These are phyloP conservation scores for Hirsutella minnesotensis DNA, from an alignment of 2,329 filamentous ascomycete genomes.

Conservation along the genomic window DNA sequence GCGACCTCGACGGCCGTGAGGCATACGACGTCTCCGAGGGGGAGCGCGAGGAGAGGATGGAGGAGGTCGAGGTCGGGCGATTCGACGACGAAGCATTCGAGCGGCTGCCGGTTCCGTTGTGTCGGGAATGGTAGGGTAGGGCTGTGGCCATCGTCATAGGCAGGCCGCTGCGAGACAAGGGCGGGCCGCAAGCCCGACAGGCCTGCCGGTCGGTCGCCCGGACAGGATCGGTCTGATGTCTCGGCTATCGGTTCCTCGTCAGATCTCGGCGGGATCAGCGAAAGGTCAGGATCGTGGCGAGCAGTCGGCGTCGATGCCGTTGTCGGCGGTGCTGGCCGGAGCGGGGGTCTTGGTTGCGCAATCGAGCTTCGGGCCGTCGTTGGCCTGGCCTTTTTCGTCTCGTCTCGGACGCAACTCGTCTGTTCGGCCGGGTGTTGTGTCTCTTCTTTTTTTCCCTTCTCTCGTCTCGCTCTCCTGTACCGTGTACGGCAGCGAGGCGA, in stretches of 20 bases:
- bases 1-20: slow-evolving; percentile 42
- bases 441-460: too few species aligned
- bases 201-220: neutral
- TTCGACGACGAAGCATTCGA: neutral
- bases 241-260: too few species aligned
- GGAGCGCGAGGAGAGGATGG: slow-evolving; percentile 48
- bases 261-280: neutral
- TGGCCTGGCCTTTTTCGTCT: too few species aligned
- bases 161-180: neutral
- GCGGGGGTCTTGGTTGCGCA: too few species aligned
- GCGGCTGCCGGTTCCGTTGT: slow-evolving; percentile 19
- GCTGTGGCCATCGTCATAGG: slow-evolving; percentile 25
- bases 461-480: too few species aligned
- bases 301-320: too few species aligned
- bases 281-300: too few species aligned
- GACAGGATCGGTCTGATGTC: neutral
- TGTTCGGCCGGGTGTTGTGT: too few species aligned
- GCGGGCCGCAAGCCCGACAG: neutral
- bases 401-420: too few species aligned
- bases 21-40: slow-evolving; percentile 44
- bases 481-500: neutral
- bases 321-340: too few species aligned
- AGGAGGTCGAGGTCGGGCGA: slow-evolving; percentile 47
- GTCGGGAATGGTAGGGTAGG: slow-evolving; percentile 30
- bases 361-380: too few species aligned